Evolutionary conservation across 305 asterid species (phyloP).

Genomic region (Fraxinus sp.): DNA sequence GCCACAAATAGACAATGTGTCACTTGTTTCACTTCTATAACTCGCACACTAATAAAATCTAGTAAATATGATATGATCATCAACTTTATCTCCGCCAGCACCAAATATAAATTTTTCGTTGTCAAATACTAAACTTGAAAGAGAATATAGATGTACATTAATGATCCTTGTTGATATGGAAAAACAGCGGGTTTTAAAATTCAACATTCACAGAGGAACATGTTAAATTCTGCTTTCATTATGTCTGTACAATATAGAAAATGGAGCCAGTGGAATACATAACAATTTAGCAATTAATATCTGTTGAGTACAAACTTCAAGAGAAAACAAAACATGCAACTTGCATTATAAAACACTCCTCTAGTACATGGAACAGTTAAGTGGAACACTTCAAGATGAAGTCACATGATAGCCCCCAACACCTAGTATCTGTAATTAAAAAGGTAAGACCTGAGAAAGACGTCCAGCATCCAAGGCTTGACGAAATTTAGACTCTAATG

Average conservation of each 20-base stretch:
- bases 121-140: neutral
- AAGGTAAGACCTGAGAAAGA: conserved; percentile 76
- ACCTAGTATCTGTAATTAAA: neutral
- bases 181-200: neutral
- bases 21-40: neutral
- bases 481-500: conserved; percentile 76
- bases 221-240: neutral
- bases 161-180: neutral
- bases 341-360: neutral
- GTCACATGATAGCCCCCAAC: neutral
- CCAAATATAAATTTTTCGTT: neutral
- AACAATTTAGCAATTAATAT: neutral
- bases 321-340: neutral
- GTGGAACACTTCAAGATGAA: neutral
- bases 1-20: neutral
- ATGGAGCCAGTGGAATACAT: neutral
- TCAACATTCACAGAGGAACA: neutral
- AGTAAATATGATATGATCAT: neutral
- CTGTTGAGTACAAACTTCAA: neutral
- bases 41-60: neutral
- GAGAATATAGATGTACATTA: neutral
- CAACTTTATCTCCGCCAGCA: neutral
- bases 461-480: conserved; percentile 93
- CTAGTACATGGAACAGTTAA: neutral
- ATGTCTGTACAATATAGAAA: neutral